These are phyloP conservation scores for Pulveroboletus sp. DNA, from an alignment of 768 basidiomycete species.

Conservation along the genomic window DNA sequence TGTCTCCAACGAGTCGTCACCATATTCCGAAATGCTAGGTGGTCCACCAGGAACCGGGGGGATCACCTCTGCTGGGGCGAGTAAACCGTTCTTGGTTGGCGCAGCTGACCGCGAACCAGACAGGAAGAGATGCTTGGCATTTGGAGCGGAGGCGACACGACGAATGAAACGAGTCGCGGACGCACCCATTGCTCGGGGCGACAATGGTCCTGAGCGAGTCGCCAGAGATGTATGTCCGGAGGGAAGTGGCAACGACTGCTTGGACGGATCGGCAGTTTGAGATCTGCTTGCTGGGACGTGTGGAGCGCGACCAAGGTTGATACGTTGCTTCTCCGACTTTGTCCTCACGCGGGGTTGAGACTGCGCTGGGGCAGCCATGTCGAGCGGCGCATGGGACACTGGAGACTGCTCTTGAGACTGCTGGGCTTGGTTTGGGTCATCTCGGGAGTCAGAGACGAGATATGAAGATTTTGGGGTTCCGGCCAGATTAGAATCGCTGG, in stretches of 20 bases:
- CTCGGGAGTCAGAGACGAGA: constrained; percentile 27
- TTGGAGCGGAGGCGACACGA: constrained; percentile 94
- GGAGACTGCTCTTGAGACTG: constrained; percentile 6
- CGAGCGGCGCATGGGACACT: constrained; percentile 4
- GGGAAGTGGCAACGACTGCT: constrained; percentile 38
- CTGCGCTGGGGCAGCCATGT: constrained; percentile 26
- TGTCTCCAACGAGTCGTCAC: constrained; percentile 71
- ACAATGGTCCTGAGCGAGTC: constrained; percentile 48
- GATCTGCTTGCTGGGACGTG: constrained; percentile 26
- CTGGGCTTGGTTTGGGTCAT: constrained; percentile 8
- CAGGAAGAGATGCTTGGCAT: constrained; percentile 86
- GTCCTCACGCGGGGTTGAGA: constrained; percentile 30
- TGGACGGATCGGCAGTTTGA: constrained; percentile 32
- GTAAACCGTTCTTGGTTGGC: constrained; percentile 70
- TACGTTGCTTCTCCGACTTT: constrained; percentile 45
- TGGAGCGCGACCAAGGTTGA: constrained; percentile 45
- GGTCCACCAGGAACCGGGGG: constrained; percentile 50
- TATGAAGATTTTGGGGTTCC: constrained; percentile 28
- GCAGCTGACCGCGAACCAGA: constrained; percentile 52
- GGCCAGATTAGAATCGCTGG: constrained; percentile 59
- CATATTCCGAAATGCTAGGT: constrained; percentile 51
- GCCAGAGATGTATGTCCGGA: constrained; percentile 27
- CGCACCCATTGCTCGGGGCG: constrained; percentile 64
- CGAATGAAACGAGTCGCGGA: constrained; percentile 87
- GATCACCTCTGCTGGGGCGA: constrained; percentile 62